A percentile compares a stretch with the other conserved stretches of the same genome.
Evolutionary conservation across 352 stramenopile genomes (phyloP).

Genomic region (Sclerospora graminicola): DNA sequence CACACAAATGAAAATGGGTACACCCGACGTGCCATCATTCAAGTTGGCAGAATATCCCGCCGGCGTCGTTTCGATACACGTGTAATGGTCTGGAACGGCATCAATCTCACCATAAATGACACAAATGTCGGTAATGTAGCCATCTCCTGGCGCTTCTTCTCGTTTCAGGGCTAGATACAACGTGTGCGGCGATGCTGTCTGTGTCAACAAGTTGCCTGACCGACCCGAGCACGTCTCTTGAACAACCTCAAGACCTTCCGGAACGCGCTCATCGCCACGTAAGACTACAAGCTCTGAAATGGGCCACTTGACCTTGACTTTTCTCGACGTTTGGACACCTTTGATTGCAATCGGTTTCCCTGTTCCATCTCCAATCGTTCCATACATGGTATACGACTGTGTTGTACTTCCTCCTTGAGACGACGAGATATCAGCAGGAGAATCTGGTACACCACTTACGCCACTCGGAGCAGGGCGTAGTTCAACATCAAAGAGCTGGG

Average conservation of each 20-base stretch:
- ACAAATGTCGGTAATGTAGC: constrained; percentile 62
- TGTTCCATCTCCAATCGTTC: constrained; percentile 61
- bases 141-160: constrained; percentile 32
- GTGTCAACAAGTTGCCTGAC: constrained; percentile 58
- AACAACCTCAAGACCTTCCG: constrained; percentile 56
- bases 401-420: constrained; percentile 7
- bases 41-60: constrained; percentile 65
- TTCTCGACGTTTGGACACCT: constrained; percentile 47
- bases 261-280: constrained; percentile 61
- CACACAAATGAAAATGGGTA: constrained; percentile 83
- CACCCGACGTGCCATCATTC: constrained; percentile 63
- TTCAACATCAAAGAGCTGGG: constrained; percentile 72
- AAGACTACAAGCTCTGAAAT: constrained; percentile 67
- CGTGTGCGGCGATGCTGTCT: constrained; percentile 60
- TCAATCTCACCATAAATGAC: constrained; percentile 85
- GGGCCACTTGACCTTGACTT: constrained; percentile 62
- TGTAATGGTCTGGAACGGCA: constrained; percentile 66
- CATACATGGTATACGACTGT: constrained; percentile 38
- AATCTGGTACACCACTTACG: constrained; percentile 6
- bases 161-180: constrained; percentile 69
- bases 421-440: constrained; percentile 9
- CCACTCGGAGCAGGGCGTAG: constrained; percentile 28
- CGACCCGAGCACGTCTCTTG: constrained; percentile 61
- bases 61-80: constrained; percentile 59
- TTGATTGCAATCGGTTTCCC: constrained; percentile 41